Evolutionary conservation across 148 eudicot genomes (phyloP), one percentile per base, ranked within the genome.

Genomic region (Fallopia convolvulus): DNA sequence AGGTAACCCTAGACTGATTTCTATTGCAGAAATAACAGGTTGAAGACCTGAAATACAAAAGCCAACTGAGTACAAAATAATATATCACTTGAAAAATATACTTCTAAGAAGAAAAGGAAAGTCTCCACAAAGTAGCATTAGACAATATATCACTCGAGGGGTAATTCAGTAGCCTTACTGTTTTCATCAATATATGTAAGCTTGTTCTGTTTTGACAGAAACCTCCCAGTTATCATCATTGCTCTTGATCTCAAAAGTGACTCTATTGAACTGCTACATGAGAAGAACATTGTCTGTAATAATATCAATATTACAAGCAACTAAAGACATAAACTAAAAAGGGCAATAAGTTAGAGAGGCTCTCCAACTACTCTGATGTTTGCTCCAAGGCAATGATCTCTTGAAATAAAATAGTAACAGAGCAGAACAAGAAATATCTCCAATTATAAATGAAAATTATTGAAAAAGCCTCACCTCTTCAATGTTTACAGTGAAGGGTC

Each of bases 171-270:
- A 77, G 77, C 72, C 90, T 82, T 79, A 94, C 98, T 82, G 56
- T 80, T 77, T 83, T 89, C 92, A 77, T 88, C 88, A 52, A 86
- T 77, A 46, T 83, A 87, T 72, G 47, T 56, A 79, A 79, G 88
- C 70, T 75, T 82, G 77, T 83, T 87, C 75, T 88, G 97, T 78
- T 80, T 88, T 72, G 97, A 92, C 83, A 94, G 82, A 83, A 94
- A 85, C 83, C 99, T 86, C 83, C 99, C 99, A 80, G 88, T 75
- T 81, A 92, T 94, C 92, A 83, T 83, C 92, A 94, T 81, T 41
- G 97, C 91, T 82, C 99, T 84, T 77, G 99, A 86, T 85, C 99
- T 88, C 82, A 92, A 79, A 53, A 90, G 82, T 32, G 94, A 83
- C 18, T 82, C 94, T 77, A 85, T 79, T 70, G 91, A 87, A 42